Evolutionary conservation across 768 basidiomycete genomes (phyloP), one percentile per base, ranked within the genome.

Genomic region (Tephrocybe sp.): DNA sequence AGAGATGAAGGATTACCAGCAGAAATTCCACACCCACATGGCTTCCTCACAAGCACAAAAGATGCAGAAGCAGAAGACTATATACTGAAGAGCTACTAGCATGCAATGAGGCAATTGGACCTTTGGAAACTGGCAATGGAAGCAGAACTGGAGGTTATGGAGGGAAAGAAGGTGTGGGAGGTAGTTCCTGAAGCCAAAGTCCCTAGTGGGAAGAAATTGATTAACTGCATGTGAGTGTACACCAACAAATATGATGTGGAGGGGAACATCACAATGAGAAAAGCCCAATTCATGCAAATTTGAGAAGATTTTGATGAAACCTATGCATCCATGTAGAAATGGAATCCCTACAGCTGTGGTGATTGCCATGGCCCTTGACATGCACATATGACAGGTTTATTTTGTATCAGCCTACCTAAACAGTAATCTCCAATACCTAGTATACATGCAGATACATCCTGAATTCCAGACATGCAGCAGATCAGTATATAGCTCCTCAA

Each of bases 351-450:
- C 25, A 36, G 25, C 37, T 76, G 4, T 59, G 72, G 48, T 53
- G 56, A 26, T 55, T 72, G 3, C 69, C n/a, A n/a, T n/a, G n/a
- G n/a, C n/a, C n/a, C n/a, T n/a, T n/a, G n/a, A n/a, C n/a, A n/a
- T n/a, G n/a, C n/a, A n/a, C n/a, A n/a, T n/a, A n/a, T n/a, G n/a
- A n/a, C n/a, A n/a, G n/a, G n/a, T n/a, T n/a, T n/a, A 76, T 54
- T 65, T 73, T 34, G 65, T 69, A 11, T 56, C 57, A 0, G 71
- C 70, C 0, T 77, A 68, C 57, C 64, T 77, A 0, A 69, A 59
- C 50, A 54, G 54, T 18, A 48, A 63, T 0, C 62, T 72, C n/a
- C 58, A 63, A 14, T 46, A 50, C 28, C 42, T 28, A 0, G 55
- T 60, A 10, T 54, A 59, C 43, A 64, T 53, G 53, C 51, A 53